Conservation (phyloP, 2,329 filamentous ascomycete genomes). For the Aspergillus thermomutatus region DNA sequence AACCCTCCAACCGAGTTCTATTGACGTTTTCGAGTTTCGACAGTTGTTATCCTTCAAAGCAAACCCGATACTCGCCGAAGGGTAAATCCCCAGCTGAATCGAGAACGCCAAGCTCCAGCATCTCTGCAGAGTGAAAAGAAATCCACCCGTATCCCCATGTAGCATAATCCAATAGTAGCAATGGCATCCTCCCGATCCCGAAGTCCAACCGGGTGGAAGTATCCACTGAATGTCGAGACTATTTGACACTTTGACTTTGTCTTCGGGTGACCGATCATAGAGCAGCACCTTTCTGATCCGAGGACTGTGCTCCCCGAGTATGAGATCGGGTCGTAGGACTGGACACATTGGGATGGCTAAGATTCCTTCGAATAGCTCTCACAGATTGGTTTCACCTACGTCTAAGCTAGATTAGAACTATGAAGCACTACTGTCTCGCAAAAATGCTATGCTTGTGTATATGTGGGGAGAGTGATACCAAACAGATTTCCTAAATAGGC, state of each 20-base stretch:
- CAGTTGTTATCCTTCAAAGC: background rate
- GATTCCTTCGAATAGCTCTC: no score
- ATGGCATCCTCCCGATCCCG: background rate
- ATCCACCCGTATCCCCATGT: background rate
- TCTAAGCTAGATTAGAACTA: no score
- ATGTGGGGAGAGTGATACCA: background rate
- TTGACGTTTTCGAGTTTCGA: background rate
- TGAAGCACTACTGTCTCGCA: background rate
- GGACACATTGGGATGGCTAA: no score
- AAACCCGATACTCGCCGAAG: background rate
- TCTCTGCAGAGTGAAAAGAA: background rate
- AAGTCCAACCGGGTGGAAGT: background rate
- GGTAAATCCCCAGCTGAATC: background rate
- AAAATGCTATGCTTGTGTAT: background rate
- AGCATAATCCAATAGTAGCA: background rate
- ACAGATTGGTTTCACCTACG: no score
- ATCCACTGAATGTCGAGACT: background rate
- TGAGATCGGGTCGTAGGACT: no score
- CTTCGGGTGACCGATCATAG: background rate
- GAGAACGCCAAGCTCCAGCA: background rate
- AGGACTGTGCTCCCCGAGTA: no score
- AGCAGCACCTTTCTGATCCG: background rate
- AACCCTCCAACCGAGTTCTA: background rate
- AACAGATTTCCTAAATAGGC: background rate
- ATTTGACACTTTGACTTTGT: background rate